Evolutionary conservation across 1,284 basidiomycete species (phyloP), one percentile per base, ranked within the genome.

Genomic region (Ceratobasidium sp.): DNA sequence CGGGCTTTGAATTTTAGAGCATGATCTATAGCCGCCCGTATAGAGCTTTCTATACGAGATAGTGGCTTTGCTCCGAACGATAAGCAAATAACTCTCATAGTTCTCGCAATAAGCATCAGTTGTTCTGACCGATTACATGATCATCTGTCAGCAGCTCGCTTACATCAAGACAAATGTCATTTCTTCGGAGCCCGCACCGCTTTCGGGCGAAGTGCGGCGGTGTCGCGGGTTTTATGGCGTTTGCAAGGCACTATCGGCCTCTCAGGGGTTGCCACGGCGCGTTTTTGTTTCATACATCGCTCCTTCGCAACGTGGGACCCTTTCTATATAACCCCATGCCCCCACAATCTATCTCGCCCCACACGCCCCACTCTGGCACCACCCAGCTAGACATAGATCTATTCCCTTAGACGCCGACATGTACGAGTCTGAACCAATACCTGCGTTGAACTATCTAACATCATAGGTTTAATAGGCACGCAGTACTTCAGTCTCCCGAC

Each of bases 221-320:
- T 8, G 32, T 38, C 62, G 49, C 62, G 62, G 38, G 35, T 64
- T 42, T 52, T 49, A 40, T n/a, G 38, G 17, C 17, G 17, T 8
- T 47, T 47, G 45, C 45, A 47, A 52, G 35, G 42, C 17, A 25
- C 35, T 53, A 53, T 65, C 62, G 35, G 20, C 58, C 58, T 64
- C 5, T 50, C 47, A 15, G 12, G 17, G 5, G 49, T 43, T 65
- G 62, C 62, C 62, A 65, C 47, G 62, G 43, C 34, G 29, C 47
- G 49, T 62, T 38, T 47, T 35, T 40, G 49, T 62, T 53, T 31
- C 62, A 34, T 65, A 42, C 34, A 13, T 35, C 32, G 40, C 42
- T 65, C 15, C 50, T 43, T 54, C 62, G 38, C 47, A 54, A 40
- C 62, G 50, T 54, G 62, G 35, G 34, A 53, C n/a, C 27, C 15